Evolutionary conservation across 345 rosid genomes (phyloP), one percentile per base, ranked within the genome.

Genomic region (Gossypium mustelinum): DNA sequence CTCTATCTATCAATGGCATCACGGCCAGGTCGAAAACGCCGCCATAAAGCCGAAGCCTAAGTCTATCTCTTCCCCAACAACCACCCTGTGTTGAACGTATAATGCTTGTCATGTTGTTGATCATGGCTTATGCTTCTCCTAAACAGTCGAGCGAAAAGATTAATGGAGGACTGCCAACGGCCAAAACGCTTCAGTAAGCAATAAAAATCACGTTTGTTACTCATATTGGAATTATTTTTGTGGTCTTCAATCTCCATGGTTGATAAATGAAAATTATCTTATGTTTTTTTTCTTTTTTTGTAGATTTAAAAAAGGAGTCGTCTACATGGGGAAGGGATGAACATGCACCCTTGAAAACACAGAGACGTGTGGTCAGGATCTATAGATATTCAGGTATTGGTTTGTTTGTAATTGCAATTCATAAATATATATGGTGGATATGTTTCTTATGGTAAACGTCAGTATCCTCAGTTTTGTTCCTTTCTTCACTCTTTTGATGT

Each of bases 341-440:
- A 47, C 7, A 67, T 67, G 71, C 71, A 45, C 9, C 55, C 55
- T 67, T 67, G 41, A 68, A 48, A 47, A 14, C 51, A 2, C 34
- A 58, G 29, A 57, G 11, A 7, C 29, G 39, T 68, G 72, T 68
- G 72, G 72, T 14, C 18, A 47, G 72, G 43, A 68, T 58, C 54
- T 60, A 2, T 34, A 34, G 39, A 34, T 34, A 34, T 34, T 34
- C 39, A 4, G 39, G 39, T 34, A 6, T 20, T 66, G 27, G 29
- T 20, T 66, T 67, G n/a, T 47, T 67, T 47, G 39, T 12, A 67
- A 10, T 57, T 34, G 39, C 39, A 34, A 34, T 34, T 34, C 39
- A 34, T 34, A 34, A 29, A 34, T 48, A 48, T 48, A 48, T 48
- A 48, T 52, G 63, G 63, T 2, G 14, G 10, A 20, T 57, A 57